Evolutionary conservation across 2,329 filamentous ascomycete genomes (phyloP), one percentile per base, ranked within the genome.

Genomic region (Aspergillus arachidicola): DNA sequence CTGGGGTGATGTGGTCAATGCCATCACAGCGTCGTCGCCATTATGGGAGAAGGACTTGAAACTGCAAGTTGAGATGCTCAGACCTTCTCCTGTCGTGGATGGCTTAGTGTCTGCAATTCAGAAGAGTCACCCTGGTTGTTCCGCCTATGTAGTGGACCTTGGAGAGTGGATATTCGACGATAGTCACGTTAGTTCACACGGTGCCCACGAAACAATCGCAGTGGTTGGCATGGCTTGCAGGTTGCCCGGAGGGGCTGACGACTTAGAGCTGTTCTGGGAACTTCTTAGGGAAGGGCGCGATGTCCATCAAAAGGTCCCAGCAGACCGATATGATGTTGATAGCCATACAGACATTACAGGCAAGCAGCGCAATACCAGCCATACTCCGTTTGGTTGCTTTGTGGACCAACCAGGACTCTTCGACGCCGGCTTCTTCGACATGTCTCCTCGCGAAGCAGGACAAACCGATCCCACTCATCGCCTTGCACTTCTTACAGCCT

Each of bases 401-500:
- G 69, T 81, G 21, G 70, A 78, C 16, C 56, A 74, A 2, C 76
- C 79, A 0, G 78, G 73, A 0, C 41, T 72, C 1, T 81, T 82
- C 58, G 79, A 82, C 65, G 66, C 74, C 3, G 66, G 66, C 0
- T 79, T 81, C 61, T 82, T 82, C 71, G 75, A 79, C 56, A 79
- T 81, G 69, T 93, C 90, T 26, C 90, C 91, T 7, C 86, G 90
- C 68, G 72, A 73, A 78, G 91, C 91, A 21, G 85, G 86, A 61
- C 89, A 93, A 74, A 93, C 89, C 0, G 91, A 94, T 74, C 91
- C 91, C 0, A 91, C 91, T 87, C 91, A 92, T 72, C 85, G 91
- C 68, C 82, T 94, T 65, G 89, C 89, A 3, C 79, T 94, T 21
- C 85, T 89, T 12, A 93, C 90, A 1, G 90, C 90, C 1, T 94